Conservation (phyloP, 75 land plant species). For the Chamaecyparis obtusa region DNA sequence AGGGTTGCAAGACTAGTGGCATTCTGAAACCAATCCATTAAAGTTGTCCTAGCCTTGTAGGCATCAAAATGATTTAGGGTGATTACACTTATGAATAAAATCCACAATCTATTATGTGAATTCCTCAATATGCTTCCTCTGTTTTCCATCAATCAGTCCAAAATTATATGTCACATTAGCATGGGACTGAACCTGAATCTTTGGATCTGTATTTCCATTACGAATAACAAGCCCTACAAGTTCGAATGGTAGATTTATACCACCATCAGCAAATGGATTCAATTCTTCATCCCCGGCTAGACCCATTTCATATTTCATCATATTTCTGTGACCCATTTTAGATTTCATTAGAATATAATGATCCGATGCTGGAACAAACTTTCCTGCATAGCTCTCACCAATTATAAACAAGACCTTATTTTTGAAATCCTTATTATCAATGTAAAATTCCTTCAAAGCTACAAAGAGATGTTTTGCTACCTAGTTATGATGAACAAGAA, state of each 20-base stretch:
- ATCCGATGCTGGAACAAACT: slow-evolving; percentile 41
- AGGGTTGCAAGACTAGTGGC: slow-evolving; percentile 31
- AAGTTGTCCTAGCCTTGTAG: slow-evolving; percentile 16
- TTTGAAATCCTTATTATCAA: slow-evolving; percentile 17
- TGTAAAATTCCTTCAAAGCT: slow-evolving; percentile 24
- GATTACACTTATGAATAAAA: slow-evolving; percentile 37
- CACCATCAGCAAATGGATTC: not conserved
- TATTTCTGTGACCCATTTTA: not conserved
- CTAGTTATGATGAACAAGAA: slow-evolving; percentile 28
- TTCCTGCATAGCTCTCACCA: slow-evolving; percentile 52
- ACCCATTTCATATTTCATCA: not conserved
- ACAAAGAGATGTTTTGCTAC: slow-evolving; percentile 32
- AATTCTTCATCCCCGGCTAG: slow-evolving; percentile 7
- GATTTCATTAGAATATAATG: slow-evolving; percentile 16
- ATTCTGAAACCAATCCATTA: slow-evolving; percentile 26
- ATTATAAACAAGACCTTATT: slow-evolving; percentile 28
- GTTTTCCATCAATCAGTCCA: slow-evolving; percentile 31
- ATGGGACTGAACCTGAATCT: slow-evolving; percentile 32
- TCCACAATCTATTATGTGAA: slow-evolving; percentile 15
- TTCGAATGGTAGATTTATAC: not conserved
- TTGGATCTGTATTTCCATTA: slow-evolving; percentile 41
- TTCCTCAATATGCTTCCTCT: slow-evolving; percentile 14
- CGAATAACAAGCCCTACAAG: slow-evolving; percentile 36
- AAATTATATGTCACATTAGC: slow-evolving; percentile 25
- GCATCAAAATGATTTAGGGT: too few relatives aligned